Evolutionary conservation across 2,329 filamentous ascomycete genomes (phyloP), one percentile per base, ranked within the genome.

Genomic region (Colletotrichum liaoningense): DNA sequence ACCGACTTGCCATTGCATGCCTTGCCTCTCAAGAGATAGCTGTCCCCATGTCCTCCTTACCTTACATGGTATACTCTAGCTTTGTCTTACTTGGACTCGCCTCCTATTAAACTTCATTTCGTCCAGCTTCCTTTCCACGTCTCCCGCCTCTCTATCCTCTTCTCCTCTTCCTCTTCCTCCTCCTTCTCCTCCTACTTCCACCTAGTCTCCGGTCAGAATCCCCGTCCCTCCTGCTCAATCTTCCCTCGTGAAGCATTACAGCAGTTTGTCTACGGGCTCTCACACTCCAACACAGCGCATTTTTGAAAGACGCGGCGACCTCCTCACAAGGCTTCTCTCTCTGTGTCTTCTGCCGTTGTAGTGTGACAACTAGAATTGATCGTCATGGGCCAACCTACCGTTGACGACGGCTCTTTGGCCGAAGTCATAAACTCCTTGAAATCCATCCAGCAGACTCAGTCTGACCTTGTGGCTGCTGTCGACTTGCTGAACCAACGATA

Each of bases 381-480:
- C 63, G 56, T 67, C 56, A 72, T 72, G 69, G 68, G 64, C 49
- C 28, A 26, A 49, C 46, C n/a, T 70, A 60, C 28, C 19, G 49
- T 52, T 42, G 42, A 30, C 57, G 42, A 62, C 12, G 77, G 79
- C 30, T 74, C 78, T 42, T 78, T 87, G 68, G 81, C 80, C 49
- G 81, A 85, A 49, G 76, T 83, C 22, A 77, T 79, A 67, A 71
- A 76, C 46, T 77, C 79, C 19, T 68, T 83, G 72, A 78, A 79
- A 72, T 77, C 76, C 63, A 85, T 88, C 42, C 83, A 84, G 69
- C 79, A 83, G 68, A 82, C 81, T 19, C 86, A 88, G 74, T 76
- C 80, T 12, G 80, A 83, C 62, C 79, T 88, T 22, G 74, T 85
- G 42, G 79, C 81, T 26, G 83, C 83, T 4, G 77, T 88, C 30